These are phyloP conservation scores for Hanseniaspora taiwanica DNA, from an alignment of 805 yeast species.

Conservation along the genomic window DNA sequence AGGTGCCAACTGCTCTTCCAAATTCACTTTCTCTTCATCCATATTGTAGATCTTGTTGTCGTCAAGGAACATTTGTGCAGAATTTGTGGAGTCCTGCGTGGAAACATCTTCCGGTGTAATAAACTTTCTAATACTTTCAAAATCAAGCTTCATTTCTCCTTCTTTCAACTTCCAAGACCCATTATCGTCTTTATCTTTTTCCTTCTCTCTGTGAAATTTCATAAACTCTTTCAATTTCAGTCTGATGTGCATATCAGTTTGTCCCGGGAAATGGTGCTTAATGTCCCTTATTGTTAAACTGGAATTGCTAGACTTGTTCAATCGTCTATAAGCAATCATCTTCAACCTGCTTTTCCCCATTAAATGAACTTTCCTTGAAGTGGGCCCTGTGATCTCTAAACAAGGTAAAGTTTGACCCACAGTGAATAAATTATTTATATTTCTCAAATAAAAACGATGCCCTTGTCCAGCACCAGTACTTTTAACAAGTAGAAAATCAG, in stretches of 20 bases:
- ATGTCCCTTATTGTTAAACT: slow-evolving; percentile 79
- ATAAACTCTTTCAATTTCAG: slow-evolving; percentile 92
- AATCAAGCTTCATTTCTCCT: slow-evolving; percentile 52
- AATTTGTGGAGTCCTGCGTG: slow-evolving; percentile 81
- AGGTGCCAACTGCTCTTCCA: slow-evolving; percentile 79
- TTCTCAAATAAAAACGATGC: slow-evolving; percentile 55
- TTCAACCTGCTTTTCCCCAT: slow-evolving; percentile 81
- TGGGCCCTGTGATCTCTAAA: slow-evolving; percentile 94
- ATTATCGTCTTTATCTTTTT: slow-evolving; percentile 1
- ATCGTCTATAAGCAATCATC: slow-evolving; percentile 83
- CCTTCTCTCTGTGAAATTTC: slow-evolving; percentile 87
- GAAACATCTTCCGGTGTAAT: slow-evolving; percentile 86
- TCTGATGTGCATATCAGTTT: slow-evolving; percentile 92
- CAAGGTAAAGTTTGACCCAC: slow-evolving; percentile 93
- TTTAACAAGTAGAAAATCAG: slow-evolving; percentile 73
- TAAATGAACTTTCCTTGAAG: slow-evolving; percentile 88
- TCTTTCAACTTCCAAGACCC: slow-evolving; percentile 87
- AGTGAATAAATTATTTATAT: slow-evolving; percentile 59
- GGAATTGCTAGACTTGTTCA: slow-evolving; percentile 60
- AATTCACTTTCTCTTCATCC: slow-evolving; percentile 38
- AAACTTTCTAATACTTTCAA: slow-evolving; percentile 67
- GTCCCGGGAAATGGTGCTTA: slow-evolving; percentile 88
- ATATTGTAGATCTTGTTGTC: slow-evolving; percentile 52
- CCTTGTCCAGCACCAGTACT: slow-evolving; percentile 72
- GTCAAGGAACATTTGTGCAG: slow-evolving; percentile 78